Conservation (phyloP, 2,329 filamentous ascomycete species). For the Pyrenophora tritici-repentis region DNA sequence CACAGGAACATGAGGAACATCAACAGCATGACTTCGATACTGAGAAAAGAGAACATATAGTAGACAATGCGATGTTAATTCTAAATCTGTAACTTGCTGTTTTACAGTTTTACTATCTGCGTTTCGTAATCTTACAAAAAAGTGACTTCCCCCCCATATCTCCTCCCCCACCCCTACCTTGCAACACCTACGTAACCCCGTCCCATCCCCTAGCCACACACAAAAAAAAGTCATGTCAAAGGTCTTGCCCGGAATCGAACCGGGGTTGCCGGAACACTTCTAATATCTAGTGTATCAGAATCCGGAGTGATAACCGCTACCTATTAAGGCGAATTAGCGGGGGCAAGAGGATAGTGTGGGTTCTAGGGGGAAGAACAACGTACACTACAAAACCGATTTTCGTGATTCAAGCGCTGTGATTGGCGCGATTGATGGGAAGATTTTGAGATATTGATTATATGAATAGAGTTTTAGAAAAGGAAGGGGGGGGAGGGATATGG, state of each 20-base stretch:
- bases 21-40: too few relatives aligned
- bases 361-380: not conserved
- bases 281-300: slow-evolving; percentile 5
- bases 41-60: too few relatives aligned
- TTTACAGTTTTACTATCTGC: too few relatives aligned
- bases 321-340: slow-evolving; percentile 3
- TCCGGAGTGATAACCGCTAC: slow-evolving; percentile 19
- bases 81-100: too few relatives aligned
- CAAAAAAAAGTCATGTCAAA: not conserved
- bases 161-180: not conserved
- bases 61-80: too few relatives aligned
- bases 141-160: too few relatives aligned
- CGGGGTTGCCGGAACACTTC: slow-evolving; percentile 12
- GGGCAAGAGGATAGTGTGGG: slow-evolving; percentile 3
- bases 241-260: slow-evolving; percentile 18
- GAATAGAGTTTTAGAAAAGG: not conserved
- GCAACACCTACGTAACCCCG: too few relatives aligned
- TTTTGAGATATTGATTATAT: too few relatives aligned
- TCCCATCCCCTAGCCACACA: not conserved
- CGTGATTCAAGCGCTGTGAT: not conserved
- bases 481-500: not conserved
- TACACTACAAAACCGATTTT: slow-evolving; percentile 13
- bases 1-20: too few relatives aligned
- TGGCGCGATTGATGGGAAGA: slow-evolving; percentile 5
- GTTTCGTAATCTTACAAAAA: too few relatives aligned